These are phyloP conservation scores for Cryptosporidium canis DNA, from an alignment of 169 alveolate genomes.

Conservation along the genomic window DNA sequence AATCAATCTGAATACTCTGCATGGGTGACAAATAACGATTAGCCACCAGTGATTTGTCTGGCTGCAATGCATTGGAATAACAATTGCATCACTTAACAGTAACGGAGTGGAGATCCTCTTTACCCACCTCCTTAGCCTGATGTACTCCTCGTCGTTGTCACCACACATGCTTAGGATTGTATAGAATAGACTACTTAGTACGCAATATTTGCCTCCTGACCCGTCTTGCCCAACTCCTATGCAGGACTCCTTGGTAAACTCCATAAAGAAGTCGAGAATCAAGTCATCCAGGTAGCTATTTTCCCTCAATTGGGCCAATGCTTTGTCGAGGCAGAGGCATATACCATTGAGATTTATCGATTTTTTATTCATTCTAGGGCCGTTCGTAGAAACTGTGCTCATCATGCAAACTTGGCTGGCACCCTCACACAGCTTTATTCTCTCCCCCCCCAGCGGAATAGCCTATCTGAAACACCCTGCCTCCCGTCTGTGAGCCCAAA, in stretches of 20 bases:
- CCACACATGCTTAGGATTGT: slow-evolving; percentile 30
- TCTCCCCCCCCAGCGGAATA: not conserved
- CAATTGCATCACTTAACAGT: slow-evolving; percentile 33
- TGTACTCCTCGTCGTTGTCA: slow-evolving; percentile 32
- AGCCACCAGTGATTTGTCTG: slow-evolving; percentile 38
- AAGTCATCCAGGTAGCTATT: slow-evolving; percentile 46
- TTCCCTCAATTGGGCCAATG: not conserved
- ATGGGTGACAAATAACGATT: slow-evolving; percentile 53
- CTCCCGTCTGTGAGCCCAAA: not conserved
- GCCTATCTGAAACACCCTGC: not conserved
- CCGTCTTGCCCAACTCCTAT: not conserved
- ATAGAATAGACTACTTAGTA: slow-evolving; percentile 53
- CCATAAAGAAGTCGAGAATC: slow-evolving; percentile 46
- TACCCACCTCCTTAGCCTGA: slow-evolving; percentile 38
- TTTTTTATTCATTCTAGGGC: not conserved
- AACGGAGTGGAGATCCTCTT: slow-evolving; percentile 30
- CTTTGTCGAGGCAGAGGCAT: slow-evolving; percentile 1
- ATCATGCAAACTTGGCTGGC: not conserved
- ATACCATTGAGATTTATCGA: slow-evolving; percentile 12
- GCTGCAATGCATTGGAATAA: slow-evolving; percentile 65
- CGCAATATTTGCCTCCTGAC: not conserved
- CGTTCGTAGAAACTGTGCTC: not conserved
- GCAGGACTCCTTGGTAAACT: slow-evolving; percentile 29
- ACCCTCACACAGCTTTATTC: not conserved
- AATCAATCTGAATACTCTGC: not conserved